These are phyloP conservation scores for Euphrasia arctica DNA, from an alignment of 305 asterid genomes.

Conservation along the genomic window DNA sequence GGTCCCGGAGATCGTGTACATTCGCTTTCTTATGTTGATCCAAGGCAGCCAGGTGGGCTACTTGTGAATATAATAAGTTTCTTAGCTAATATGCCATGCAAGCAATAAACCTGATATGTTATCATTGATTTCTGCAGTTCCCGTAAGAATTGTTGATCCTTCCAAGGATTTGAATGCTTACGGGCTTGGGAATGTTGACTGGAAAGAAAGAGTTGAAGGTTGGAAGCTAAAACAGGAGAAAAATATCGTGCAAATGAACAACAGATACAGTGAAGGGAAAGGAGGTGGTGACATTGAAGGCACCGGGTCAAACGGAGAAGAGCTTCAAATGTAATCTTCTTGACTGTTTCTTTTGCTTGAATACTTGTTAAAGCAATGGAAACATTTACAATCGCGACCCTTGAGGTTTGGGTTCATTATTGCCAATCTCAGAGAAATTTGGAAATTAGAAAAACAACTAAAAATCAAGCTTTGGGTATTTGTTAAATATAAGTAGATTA, in stretches of 20 bases:
- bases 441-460: too few species aligned
- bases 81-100: background rate
- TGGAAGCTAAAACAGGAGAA: slow-evolving; percentile 74
- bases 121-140: slow-evolving; percentile 40
- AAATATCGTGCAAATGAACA: slow-evolving; percentile 46
- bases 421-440: too few species aligned
- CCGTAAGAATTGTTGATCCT: slow-evolving; percentile 69
- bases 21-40: slow-evolving; percentile 54
- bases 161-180: slow-evolving; percentile 66
- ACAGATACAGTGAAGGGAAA: slow-evolving; percentile 56
- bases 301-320: slow-evolving; percentile 78
- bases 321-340: slow-evolving; percentile 60
- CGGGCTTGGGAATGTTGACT: slow-evolving; percentile 73
- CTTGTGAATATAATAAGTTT: slow-evolving; percentile 5
- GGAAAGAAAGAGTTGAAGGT: slow-evolving; percentile 78
- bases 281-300: slow-evolving; percentile 60
- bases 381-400: too few species aligned
- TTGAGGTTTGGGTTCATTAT: too few species aligned
- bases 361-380: background rate
- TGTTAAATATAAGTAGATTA: too few species aligned
- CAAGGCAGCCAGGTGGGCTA: slow-evolving; percentile 50
- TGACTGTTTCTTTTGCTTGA: slow-evolving; percentile 7
- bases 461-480: too few species aligned
- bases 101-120: slow-evolving; percentile 18
- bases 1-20: slow-evolving; percentile 54